phyloP scores from a whole-genome alignment of 768 basidiomycete species.

The Kwoniella heveanensis region DNA sequence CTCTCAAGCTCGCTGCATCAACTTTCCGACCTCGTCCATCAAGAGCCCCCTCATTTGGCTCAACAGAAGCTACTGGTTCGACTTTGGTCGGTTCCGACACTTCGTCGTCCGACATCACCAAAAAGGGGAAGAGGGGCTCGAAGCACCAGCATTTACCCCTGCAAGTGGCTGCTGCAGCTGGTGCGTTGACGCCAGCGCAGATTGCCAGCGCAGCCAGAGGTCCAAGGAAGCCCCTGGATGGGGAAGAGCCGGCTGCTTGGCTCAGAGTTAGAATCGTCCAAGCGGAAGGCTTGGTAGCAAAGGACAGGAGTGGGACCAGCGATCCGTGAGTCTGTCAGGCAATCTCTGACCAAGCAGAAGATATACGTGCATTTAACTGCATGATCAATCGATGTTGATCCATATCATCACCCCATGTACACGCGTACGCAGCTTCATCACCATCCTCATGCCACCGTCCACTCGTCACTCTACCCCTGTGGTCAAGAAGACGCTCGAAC shows the following conservation, averaged over 20 bases:
- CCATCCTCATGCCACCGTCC: slow-evolving; percentile 71
- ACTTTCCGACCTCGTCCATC: slow-evolving; percentile 22
- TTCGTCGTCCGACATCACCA: not conserved
- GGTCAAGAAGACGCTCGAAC: slow-evolving; percentile 70
- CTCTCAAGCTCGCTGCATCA: slow-evolving; percentile 49
- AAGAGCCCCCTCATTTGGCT: slow-evolving; percentile 4
- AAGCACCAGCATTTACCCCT: slow-evolving; percentile 18
- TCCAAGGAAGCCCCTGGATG: slow-evolving; percentile 51
- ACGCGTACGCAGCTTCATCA: slow-evolving; percentile 39
- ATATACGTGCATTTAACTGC: too few species aligned
- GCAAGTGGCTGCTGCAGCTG: slow-evolving; percentile 3
- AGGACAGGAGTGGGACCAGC: slow-evolving; percentile 49
- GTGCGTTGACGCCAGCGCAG: slow-evolving; percentile 28
- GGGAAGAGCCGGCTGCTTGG: slow-evolving; percentile 49
- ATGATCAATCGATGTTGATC: too few species aligned
- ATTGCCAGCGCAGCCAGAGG: slow-evolving; percentile 43
- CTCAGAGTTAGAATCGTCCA: slow-evolving; percentile 53
- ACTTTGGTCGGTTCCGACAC: slow-evolving; percentile 2
- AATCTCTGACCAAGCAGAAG: not conserved
- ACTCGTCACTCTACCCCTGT: slow-evolving; percentile 72
- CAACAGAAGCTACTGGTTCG: slow-evolving; percentile 1
- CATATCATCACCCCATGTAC: too few species aligned
- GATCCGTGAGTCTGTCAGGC: slow-evolving; percentile 55
- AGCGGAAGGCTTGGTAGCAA: slow-evolving; percentile 50
- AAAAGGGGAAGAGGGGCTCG: slow-evolving; percentile 8